Evolutionary conservation across 208 protist genomes (phyloP), one percentile per base, ranked within the genome.

Genomic region (Trypanosoma boissoni): DNA sequence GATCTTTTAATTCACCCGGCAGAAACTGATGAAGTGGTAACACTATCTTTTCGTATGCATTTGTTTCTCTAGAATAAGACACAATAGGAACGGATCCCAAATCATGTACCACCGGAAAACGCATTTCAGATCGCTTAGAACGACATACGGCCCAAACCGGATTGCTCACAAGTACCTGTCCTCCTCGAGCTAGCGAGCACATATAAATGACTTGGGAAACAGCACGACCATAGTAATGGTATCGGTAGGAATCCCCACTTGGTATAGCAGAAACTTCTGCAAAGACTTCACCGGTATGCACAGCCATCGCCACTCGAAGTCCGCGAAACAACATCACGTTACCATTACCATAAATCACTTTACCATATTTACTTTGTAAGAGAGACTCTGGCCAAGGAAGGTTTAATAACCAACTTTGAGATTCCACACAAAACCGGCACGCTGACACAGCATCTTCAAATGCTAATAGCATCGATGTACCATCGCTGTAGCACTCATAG

Each of bases 401-500:
- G 18, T 60, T 64, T 66, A 91, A 64, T 43, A 91, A 67, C 88
- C 88, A 95, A 24, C 74, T 63, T 58, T 95, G 88, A 10, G 67
- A 64, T 45, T 95, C 88, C 2, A 64, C 73, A 68, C 75, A 82
- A 50, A 95, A 90, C 39, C 88, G 88, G 55, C 88, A 95, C 4
- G 84, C 84, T 20, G 82, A 78, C 3, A 75, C 66, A 16, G 84
- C 58, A 48, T 90, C 80, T 20, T 72, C 72, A 56, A 92, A 92
- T 29, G 88, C 84, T 0, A 95, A 72, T 28, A 95, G 66, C 74
- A 95, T 79, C 8, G 77, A 85, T 50, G 76, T 64, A 5, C 78
- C 84, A 53, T 95, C 85, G 66, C 84, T 91, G 66, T 86, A 92
- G 62, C 78, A 88, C 64, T 95, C 88, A 62, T 92, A 87, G 5